Conservation (phyloP, 2,329 filamentous ascomycete species). For the Paraconiothyrium brasiliense region DNA sequence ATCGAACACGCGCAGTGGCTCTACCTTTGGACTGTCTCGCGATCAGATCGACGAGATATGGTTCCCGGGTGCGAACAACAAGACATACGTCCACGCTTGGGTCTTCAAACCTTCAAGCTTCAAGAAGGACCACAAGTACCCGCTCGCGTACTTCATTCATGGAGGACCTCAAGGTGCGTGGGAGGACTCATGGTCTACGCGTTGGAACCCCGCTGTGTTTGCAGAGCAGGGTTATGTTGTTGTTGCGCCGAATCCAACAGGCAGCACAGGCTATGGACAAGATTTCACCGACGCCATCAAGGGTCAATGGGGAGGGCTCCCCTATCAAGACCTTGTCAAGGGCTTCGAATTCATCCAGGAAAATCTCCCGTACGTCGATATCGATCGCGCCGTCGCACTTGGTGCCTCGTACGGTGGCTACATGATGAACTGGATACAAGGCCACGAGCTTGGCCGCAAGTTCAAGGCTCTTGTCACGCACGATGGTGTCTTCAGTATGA, state of each 20-base stretch:
- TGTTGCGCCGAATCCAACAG: conserved; percentile 83
- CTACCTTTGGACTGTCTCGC: conserved; percentile 71
- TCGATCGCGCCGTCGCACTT: conserved; percentile 72
- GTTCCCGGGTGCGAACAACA: conserved; percentile 69
- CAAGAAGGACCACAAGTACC: conserved; percentile 75
- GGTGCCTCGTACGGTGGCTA: conserved; percentile 65
- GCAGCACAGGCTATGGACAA: conserved; percentile 84
- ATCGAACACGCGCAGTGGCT: conserved; percentile 72
- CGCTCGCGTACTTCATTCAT: conserved; percentile 81
- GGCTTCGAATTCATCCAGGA: conserved; percentile 78
- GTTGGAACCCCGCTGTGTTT: conserved; percentile 88
- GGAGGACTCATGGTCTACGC: conserved; percentile 78
- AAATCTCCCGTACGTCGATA: conserved; percentile 74
- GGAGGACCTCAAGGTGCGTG: conserved; percentile 84
- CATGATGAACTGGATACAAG: conserved; percentile 84
- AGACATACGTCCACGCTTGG: conserved; percentile 73
- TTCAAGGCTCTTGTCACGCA: conserved; percentile 91
- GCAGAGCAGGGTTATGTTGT: conserved; percentile 89
- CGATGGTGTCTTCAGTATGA: conserved; percentile 80
- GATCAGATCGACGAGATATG: conserved; percentile 74
- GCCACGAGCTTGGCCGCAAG: conserved; percentile 79
- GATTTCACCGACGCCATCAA: conserved; percentile 78
- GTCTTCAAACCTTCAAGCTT: conserved; percentile 73
- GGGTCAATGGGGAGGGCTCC: conserved; percentile 83
- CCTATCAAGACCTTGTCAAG: conserved; percentile 83